Evolutionary conservation across 129 eudicot species (phyloP), one percentile per base, ranked within the genome.

Genomic region (Heracleum sosnowskyi): DNA sequence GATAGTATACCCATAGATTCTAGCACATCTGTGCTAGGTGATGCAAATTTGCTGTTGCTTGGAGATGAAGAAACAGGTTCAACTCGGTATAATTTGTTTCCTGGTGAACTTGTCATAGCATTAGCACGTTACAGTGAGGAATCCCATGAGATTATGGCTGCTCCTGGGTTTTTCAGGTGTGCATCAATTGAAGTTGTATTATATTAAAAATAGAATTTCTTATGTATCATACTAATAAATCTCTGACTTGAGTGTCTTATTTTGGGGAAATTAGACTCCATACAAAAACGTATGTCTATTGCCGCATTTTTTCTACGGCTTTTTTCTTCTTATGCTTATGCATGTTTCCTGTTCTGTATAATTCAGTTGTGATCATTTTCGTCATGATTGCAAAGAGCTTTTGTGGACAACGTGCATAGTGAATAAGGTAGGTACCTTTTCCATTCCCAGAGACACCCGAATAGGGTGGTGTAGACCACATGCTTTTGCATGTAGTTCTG

Each of bases 81-180:
- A 57, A 60, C 34, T 60, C 68, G 68, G 68, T 60, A 60, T 60
- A 26, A n/a, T 60, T 31, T 60, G 34, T 60, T 60, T 60, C 68
- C 68, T 10, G 68, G 31, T 60, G 34, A 60, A 60, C 33, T 60
- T 60, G 68, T 60, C 31, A 60, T 28, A 60, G 68, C 68, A 60
- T 26, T 60, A 26, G 31, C 35, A 11, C 35, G 69, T 26, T 5
- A 62, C 16, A 0, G 5, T 62, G 35, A 62, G 34, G 4, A 13
- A 28, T 17, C 69, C 35, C 34, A n/a, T 62, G 69, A 62, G 69
- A 62, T 62, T 11, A 62, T 62, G 69, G 69, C 34, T 62, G 34
- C 34, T 62, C 34, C 31, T 26, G 68, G 69, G 16, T 26, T 7
- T 62, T 24, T 62, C 34, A 62, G 69, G 69, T 62, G 69, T 62